Base-by-base conservation (phyloP, 2,329 filamentous ascomycete genomes). In the Grosmannia serpens region DNA sequence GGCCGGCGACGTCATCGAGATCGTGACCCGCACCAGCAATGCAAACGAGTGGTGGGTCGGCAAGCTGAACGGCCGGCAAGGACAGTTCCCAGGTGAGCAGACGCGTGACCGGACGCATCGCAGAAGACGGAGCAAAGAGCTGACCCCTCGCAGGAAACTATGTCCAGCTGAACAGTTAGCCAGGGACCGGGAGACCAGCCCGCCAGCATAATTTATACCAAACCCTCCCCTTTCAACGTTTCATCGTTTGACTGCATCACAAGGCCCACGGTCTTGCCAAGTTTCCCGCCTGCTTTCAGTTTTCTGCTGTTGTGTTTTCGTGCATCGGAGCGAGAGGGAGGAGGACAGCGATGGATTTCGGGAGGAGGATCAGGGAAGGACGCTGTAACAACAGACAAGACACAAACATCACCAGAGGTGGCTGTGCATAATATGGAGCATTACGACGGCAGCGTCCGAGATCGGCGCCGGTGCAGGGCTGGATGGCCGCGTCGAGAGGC, bases 1-100 rank as follows among this genome's bases (percentile, higher is more conserved):
- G 22, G 84, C 89, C 0, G 91, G 92, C 6, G 94, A 99, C 62
- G 75, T 87, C 5, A 97, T 99, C 67, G 91, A 97, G 71, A 91
- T 99, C 65, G 71, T 94, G 2, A 80, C 79, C 61, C 81, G 89
- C 64, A 95, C 90, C n/a, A 79, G 82, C 62, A 96, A 96, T 67
- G 86, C 89, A 56, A 97, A 99, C 65, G 94, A 99, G 72, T 99
- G 94, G 94, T 99, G 94, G 94, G 86, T 80, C 10, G 94, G 94
- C 44, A 88, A 84, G 69, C 69, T 95, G 57, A 79, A 87, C 60
- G 90, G 88, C 54, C 87, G 86, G 73, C 77, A 88, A 68, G 94
- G 94, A 29, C 92, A 97, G 69, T 99, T 99, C 71, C 94, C 94
- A 74, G 94, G 94, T 96, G 78, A 69, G 83, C 27, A 26, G 50